These are phyloP conservation scores for Zangia roseola DNA, from an alignment of 768 basidiomycete species.

Conservation along the genomic window DNA sequence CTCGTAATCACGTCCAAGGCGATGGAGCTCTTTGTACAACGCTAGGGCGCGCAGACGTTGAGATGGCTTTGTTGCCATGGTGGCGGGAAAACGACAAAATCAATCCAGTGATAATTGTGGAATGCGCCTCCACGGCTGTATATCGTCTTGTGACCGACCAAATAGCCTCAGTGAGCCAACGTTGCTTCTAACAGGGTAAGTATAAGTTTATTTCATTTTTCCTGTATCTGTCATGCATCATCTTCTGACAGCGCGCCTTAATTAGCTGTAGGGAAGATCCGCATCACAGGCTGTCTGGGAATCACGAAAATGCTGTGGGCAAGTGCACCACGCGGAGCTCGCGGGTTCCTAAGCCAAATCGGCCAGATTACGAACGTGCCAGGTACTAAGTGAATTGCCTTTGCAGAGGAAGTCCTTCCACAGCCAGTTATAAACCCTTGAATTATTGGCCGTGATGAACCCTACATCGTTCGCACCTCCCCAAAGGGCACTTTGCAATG, in stretches of 20 bases:
- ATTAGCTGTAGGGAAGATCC: not conserved
- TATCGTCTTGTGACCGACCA: too few relatives aligned
- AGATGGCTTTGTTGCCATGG: constrained; percentile 50
- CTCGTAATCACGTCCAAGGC: constrained; percentile 81
- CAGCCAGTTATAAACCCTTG: constrained; percentile 9
- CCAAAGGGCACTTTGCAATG: constrained; percentile 13
- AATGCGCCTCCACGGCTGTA: too few relatives aligned
- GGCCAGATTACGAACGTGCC: constrained; percentile 28
- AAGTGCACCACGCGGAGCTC: not conserved
- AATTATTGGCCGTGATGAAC: not conserved
- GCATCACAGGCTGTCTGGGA: not conserved
- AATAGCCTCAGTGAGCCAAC: too few relatives aligned
- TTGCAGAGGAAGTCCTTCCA: not conserved
- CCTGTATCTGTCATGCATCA: too few relatives aligned
- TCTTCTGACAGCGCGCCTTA: not conserved
- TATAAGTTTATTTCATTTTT: too few relatives aligned
- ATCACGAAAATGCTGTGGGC: not conserved
- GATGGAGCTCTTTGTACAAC: constrained; percentile 80
- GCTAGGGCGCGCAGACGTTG: constrained; percentile 61
- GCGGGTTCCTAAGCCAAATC: constrained; percentile 8
- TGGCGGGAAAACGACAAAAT: not conserved
- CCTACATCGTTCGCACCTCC: not conserved
- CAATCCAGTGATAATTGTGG: too few relatives aligned
- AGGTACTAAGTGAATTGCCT: constrained; percentile 15
- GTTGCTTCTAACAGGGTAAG: too few relatives aligned